phyloP scores from a whole-genome alignment of 2,329 filamentous ascomycete species.

The Xylaria sp. region DNA sequence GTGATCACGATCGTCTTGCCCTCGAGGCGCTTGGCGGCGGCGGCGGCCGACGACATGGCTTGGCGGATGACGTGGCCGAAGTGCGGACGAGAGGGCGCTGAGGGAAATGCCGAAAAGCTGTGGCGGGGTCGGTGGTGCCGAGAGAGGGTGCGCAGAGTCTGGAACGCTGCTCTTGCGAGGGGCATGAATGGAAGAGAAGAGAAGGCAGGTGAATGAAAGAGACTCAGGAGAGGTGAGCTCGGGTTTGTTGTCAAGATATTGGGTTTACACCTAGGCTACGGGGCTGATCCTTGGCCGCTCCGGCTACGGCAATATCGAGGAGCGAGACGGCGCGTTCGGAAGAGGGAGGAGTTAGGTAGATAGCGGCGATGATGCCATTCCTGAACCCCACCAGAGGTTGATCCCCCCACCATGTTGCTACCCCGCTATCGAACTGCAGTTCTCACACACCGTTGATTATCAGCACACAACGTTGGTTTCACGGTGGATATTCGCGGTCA shows the following conservation, averaged over 20 bases:
- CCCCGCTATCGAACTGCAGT: background rate
- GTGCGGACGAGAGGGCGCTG: background rate
- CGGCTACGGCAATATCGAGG: background rate
- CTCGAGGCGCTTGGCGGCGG: slow-evolving; percentile 78
- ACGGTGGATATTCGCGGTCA: too few relatives aligned
- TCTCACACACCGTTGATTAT: background rate
- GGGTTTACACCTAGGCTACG: too few relatives aligned
- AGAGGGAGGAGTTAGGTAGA: too few relatives aligned
- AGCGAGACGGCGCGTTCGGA: background rate
- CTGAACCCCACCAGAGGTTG: background rate
- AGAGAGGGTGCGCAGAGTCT: background rate
- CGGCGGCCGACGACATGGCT: slow-evolving; percentile 61
- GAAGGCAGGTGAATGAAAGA: background rate
- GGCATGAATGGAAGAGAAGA: background rate
- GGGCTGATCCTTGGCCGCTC: background rate
- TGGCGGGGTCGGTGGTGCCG: background rate
- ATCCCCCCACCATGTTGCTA: background rate
- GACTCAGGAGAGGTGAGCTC: background rate
- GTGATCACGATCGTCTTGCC: slow-evolving; percentile 94
- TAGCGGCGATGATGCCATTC: background rate
- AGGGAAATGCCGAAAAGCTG: background rate
- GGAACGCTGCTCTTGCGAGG: background rate
- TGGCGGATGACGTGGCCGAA: slow-evolving; percentile 12
- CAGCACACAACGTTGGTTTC: too few relatives aligned
- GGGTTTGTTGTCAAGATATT: too few relatives aligned